Evolutionary conservation across 2,329 filamentous ascomycete genomes (phyloP), one percentile per base, ranked within the genome.

Genomic region (Fusarium sp.): DNA sequence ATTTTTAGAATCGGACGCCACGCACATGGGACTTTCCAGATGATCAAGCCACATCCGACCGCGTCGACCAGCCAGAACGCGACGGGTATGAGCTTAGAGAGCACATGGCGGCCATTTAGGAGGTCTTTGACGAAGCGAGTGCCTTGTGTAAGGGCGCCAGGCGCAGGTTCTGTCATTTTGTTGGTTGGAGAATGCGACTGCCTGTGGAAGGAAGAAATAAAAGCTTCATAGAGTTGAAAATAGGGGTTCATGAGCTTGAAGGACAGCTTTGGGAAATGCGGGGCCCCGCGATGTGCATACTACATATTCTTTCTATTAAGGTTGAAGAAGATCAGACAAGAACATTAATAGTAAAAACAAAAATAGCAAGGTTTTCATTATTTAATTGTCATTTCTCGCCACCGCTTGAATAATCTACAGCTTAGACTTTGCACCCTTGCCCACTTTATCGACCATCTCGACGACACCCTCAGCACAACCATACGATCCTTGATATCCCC

Each of bases 21-120:
- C 91, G 82, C 84, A 97, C 94, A 97, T 39, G 94, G 90, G 60
- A 97, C 86, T 78, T 90, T 94, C 86, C 89, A 90, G 69, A 97
- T 92, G 68, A 98, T 86, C 33, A 93, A 77, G 18, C 82, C 85
- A 79, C 92, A 96, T 23, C 97, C 86, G 20, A 87, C 79, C 10
- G 89, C 89, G 76, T 98, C 94, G 55, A 86, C 83, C 31, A 91
- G 77, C 70, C 96, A 84, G 8, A 97, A 84, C 6, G 89, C 81
- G 1, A 89, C 85, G 8, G 89, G 82, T 28, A 89, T 75, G 38
- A 84, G 75, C 64, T 77, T 80, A 10, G 87, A 85, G 47, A 88
- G 79, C 13, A 75, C 75, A 77, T 87, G 84, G 6, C 81, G 83
- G 26, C 86, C 84, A 50, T 79, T 83, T 62, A 82, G 80, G 21